Percentiles rank a stretch among this genome's conserved stretches.
Evolutionary conservation across 495 filamentous ascomycete species (phyloP).

Genomic region (Penicillium subrubescens): DNA sequence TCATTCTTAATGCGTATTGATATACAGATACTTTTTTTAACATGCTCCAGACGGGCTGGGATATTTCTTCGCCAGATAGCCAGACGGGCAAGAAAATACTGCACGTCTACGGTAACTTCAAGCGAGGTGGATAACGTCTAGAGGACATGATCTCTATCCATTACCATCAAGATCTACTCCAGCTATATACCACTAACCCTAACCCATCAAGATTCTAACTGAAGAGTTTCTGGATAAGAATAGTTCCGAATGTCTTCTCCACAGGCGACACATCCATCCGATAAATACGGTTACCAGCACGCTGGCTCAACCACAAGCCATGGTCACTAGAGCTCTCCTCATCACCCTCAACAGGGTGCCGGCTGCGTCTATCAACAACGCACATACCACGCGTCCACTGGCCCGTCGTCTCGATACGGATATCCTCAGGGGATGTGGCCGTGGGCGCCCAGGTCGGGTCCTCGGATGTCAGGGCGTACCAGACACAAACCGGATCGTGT

Average conservation of each 20-base stretch:
- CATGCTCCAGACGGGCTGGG: not conserved
- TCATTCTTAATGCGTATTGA: no score
- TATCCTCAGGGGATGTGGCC: constrained; percentile 58
- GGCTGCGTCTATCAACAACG: constrained; percentile 71
- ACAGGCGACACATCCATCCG: constrained; percentile 58
- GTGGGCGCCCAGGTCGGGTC: constrained; percentile 48
- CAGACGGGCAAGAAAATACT: not conserved
- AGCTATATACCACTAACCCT: not conserved
- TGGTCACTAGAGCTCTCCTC: constrained; percentile 63
- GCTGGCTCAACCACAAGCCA: constrained; percentile 70
- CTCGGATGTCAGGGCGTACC: constrained; percentile 71
- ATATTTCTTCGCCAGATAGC: not conserved
- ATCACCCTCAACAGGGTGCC: constrained; percentile 61
- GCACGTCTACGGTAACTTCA: no score
- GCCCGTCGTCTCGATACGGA: constrained; percentile 82
- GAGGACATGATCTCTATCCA: not conserved
- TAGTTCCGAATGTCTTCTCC: constrained; percentile 42
- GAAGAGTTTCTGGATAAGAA: constrained; percentile 51
- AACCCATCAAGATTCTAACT: constrained; percentile 5
- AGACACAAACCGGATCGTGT: constrained; percentile 88
- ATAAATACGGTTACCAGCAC: constrained; percentile 75
- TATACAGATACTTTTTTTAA: not conserved
- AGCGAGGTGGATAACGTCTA: not conserved
- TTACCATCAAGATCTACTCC: constrained; percentile 1
- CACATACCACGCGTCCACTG: constrained; percentile 96